phyloP scores from a whole-genome alignment of 345 rosid species.

The Salix suchowensis region DNA sequence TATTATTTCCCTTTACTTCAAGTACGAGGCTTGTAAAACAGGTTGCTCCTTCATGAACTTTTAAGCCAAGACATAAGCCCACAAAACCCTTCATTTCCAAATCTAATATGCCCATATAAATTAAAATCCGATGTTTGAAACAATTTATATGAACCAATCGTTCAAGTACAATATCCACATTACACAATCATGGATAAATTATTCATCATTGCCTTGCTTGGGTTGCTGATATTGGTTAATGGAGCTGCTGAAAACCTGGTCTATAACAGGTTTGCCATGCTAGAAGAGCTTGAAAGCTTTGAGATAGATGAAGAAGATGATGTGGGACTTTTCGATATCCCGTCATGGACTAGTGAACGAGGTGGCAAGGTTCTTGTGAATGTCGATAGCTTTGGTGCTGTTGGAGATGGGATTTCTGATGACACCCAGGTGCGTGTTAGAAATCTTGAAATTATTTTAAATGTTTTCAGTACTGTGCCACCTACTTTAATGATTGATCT shows the following conservation, averaged over 20 bases:
- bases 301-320: slow-evolving; percentile 51
- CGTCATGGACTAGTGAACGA: slow-evolving; percentile 49
- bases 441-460: slow-evolving; percentile 1
- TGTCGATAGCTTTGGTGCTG: slow-evolving; percentile 88
- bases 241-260: slow-evolving; percentile 43
- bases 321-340: slow-evolving; percentile 32
- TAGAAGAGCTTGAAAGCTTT: slow-evolving; percentile 52
- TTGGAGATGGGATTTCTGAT: slow-evolving; percentile 85
- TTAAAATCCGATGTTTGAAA: slow-evolving; percentile 32
- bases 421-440: slow-evolving; percentile 73
- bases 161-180: slow-evolving; percentile 28
- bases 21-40: slow-evolving; percentile 58
- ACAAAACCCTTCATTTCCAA: slow-evolving; percentile 41
- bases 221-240: slow-evolving; percentile 43
- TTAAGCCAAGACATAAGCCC: slow-evolving; percentile 78
- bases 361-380: slow-evolving; percentile 74
- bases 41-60: slow-evolving; percentile 69
- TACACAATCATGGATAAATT: slow-evolving; percentile 45
- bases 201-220: slow-evolving; percentile 43
- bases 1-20: slow-evolving; percentile 72
- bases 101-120: slow-evolving; percentile 53
- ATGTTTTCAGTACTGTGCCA: slow-evolving; percentile 5
- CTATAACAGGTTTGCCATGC: slow-evolving; percentile 39
- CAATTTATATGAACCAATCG: slow-evolving; percentile 40
- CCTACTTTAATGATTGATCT: not conserved